These are phyloP conservation scores for Grosmannia huntii DNA, from an alignment of 2,329 filamentous ascomycete species.

Conservation along the genomic window DNA sequence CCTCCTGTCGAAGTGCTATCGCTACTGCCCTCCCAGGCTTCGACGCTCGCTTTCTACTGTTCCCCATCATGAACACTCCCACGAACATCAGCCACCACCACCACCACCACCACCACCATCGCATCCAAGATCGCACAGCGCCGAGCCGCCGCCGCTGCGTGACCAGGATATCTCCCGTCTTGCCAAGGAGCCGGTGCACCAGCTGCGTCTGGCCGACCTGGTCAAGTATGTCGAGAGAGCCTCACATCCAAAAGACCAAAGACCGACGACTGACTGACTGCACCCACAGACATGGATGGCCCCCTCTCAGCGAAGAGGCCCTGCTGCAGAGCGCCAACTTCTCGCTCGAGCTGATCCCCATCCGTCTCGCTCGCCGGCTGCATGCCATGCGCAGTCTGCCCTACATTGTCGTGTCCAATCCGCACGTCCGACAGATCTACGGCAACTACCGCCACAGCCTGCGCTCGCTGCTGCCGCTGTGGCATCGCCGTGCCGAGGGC, in stretches of 20 bases:
- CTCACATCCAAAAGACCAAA: background rate
- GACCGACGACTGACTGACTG: background rate
- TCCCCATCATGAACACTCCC: background rate
- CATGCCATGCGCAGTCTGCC: constrained; percentile 86
- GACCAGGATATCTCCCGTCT: constrained; percentile 71
- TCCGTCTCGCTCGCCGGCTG: constrained; percentile 85
- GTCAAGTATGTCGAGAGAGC: constrained; percentile 49
- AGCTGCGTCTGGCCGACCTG: constrained; percentile 74
- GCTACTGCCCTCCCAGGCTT: background rate
- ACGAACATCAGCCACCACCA: background rate
- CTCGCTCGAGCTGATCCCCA: constrained; percentile 80
- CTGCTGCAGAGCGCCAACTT: constrained; percentile 90
- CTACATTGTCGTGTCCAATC: constrained; percentile 97
- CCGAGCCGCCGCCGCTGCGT: constrained; percentile 18
- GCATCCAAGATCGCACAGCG: background rate
- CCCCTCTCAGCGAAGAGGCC: constrained; percentile 67
- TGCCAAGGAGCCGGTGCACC: constrained; percentile 64
- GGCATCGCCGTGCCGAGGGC: constrained; percentile 29
- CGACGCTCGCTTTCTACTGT: background rate
- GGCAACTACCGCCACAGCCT: constrained; percentile 92
- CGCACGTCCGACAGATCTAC: constrained; percentile 87
- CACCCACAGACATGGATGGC: constrained; percentile 54
- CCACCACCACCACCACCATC: background rate
- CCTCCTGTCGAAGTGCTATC: background rate
- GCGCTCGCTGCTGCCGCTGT: constrained; percentile 76